phyloP scores from a whole-genome alignment of 352 stramenopile genomes.

The Pythium vanterpoolii region DNA sequence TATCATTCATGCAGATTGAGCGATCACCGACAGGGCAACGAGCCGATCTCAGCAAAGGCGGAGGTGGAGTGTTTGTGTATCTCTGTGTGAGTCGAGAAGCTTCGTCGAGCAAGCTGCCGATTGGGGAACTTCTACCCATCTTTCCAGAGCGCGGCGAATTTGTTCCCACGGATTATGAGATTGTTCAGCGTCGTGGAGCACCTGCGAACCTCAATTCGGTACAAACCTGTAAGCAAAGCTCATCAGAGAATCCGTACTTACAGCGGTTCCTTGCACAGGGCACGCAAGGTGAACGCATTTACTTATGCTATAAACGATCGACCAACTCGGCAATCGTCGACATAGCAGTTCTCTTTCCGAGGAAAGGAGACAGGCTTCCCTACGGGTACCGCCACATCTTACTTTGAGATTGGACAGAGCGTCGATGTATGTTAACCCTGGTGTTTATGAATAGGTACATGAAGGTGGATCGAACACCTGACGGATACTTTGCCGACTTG shows the following conservation, averaged over 20 bases:
- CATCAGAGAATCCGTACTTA: background rate
- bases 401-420: background rate
- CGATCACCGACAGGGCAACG: slow-evolving; percentile 66
- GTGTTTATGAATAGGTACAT: slow-evolving; percentile 41
- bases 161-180: slow-evolving; percentile 73
- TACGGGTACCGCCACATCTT: slow-evolving; percentile 46
- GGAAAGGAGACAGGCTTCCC: slow-evolving; percentile 79
- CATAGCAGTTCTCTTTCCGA: slow-evolving; percentile 68
- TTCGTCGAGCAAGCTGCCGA: slow-evolving; percentile 46
- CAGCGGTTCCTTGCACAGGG: slow-evolving; percentile 31
- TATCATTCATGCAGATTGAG: slow-evolving; percentile 43
- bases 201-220: slow-evolving; percentile 70
- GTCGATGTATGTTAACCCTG: background rate
- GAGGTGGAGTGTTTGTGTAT: slow-evolving; percentile 75
- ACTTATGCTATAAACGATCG: slow-evolving; percentile 74
- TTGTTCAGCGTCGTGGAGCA: slow-evolving; percentile 51
- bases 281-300: slow-evolving; percentile 80
- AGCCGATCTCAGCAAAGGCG: slow-evolving; percentile 79
- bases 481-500: slow-evolving; percentile 66
- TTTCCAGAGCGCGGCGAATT: slow-evolving; percentile 78
- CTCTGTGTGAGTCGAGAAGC: slow-evolving; percentile 61
- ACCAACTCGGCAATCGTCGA: slow-evolving; percentile 57
- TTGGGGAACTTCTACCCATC: slow-evolving; percentile 74
- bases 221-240: background rate
- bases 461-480: slow-evolving; percentile 69